Evolutionary conservation across 805 yeast species (phyloP), one percentile per base, ranked within the genome.

Genomic region (Saccharomycopsis amapae): DNA sequence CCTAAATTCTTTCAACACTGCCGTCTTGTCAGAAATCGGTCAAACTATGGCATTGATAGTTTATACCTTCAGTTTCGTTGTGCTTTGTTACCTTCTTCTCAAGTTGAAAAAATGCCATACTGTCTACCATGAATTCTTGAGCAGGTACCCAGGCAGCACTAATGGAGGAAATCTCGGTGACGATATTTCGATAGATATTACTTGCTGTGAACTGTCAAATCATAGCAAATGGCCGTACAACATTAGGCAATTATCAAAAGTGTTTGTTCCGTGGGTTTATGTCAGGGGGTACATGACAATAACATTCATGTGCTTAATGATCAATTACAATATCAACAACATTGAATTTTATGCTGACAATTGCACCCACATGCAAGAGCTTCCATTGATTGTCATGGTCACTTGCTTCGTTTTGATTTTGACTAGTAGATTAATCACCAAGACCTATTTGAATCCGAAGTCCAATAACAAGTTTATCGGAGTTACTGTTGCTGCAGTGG

Each of bases 51-150:
- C 37, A 6, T 7, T 40, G 12, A 7, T 40, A 7, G 7, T 28
- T 10, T 42, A 36, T 15, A 4, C 46, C 1, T 22, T 24, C 13
- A 19, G 13, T 12, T 42, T 42, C 26, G 12, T 19, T 18, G 32
- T 33, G n/a, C 18, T 17, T 12, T 17, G 28, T 28, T 37, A n/a
- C 25, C 36, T 42, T 23, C 23, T 42, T 25, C 22, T 37, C 25
- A 19, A 20, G 12, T 19, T 42, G 45, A 22, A 22, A n/a, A 24
- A 20, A 10, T 13, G 20, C 12, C 42, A 39, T n/a, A 5, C 13
- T 18, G n/a, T 9, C 24, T 39, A 39, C 42, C 12, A 12, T 12
- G 35, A 7, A 9, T 39, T 22, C 39, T 10, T 34, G 10, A 18
- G 20, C 20, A 34, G n/a, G n/a, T 34, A 15, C n/a, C 20, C 15